Evolutionary conservation across 192 early-diverging fungal genomes (phyloP), one percentile per base, ranked within the genome.

Genomic region (Mortierella alpina): DNA sequence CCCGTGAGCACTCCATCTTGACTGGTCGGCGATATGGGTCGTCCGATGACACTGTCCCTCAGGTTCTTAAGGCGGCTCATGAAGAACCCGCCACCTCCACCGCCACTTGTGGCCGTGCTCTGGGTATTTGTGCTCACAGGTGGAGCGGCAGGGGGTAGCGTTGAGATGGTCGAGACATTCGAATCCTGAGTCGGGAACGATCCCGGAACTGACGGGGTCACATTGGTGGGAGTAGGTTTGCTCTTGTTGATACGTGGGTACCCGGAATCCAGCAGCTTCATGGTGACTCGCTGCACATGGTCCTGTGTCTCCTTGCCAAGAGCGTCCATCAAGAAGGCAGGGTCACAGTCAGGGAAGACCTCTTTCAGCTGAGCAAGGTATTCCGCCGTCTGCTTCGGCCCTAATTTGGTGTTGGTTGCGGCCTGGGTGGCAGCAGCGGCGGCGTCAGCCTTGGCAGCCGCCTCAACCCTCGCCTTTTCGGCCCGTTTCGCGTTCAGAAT

Each of bases 331-430:
- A 93, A 83, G 66, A 83, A 92, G 7, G 68, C 70, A 20, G 81
- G 82, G 41, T 92, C 90, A 42, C 88, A 90, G 65, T 93, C 88
- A 1, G 93, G 88, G 84, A 93, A 95, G 42, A 93, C 84, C 6
- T 82, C 71, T 31, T 73, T 83, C 15, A 91, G 78, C 56, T 85
- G 64, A 5, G 73, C 70, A 4, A 78, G 62, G 45, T 82, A 84
- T 11, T 70, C 57, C 62, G 73, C 58, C 51, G 52, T 51, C 72
- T 68, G 39, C 50, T 64, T 59, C 20, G 65, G 49, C 42, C 70
- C 56, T 46, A 59, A 11, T 53, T 17, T 45, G 31, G 23, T 50
- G 45, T 45, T 45, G 2, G 70, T 58, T 7, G 70, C 64, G 18
- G 65, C 75, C 61, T 74, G 71, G n/a, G 31, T 31, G 50, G 66